Base-by-base conservation (phyloP, 2,329 filamentous ascomycete species). In the Ophiostoma montium region DNA sequence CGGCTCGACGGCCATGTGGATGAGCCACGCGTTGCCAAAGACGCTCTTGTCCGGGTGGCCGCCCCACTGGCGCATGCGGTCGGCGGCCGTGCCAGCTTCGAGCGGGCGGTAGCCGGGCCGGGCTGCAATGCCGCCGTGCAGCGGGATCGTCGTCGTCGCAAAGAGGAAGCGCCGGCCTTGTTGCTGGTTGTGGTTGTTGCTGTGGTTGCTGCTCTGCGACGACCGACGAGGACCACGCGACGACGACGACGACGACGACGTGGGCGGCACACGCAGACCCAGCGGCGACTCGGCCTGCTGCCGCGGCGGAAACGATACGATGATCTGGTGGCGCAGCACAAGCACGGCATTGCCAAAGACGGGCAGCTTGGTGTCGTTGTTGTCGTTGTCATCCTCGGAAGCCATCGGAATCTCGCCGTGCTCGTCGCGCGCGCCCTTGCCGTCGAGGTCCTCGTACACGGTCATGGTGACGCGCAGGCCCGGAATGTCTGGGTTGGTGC, bases 401-500 rank as follows among this genome's bases (percentile, higher is more conserved):
- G 19, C 3, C 9, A 42, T 15, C 15, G 39, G 39, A 11, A 42
- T 23, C n/a, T 42, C 39, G 3, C 39, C 43, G 16, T 39, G 33
- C 21, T 3, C 32, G 27, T 27, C 33, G 16, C 6, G 15, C 15
- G 23, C 21, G 27, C 15, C 23, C 2, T 3, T 27, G 41, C 31
- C 36, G 19, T 15, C 8, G 12, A 43, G 31, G 30, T 33, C 46
- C 18, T 53, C 45, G 9, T 47, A 47, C n/a, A 55, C 43, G 8
- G 53, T 54, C 55, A 56, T 52, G 10, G 55, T 56, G 19, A 56
- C 55, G 5, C 55, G 55, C 48, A 56, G 44, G 8, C 55, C 55
- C 1, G 35, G 6, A 3, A 54, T 13, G 9, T 55, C 52, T 1
- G 53, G 39, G 50, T 54, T 51, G 2, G 55, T 54, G 10, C 53